Percentiles rank a stretch among this genome's conserved stretches.
These are phyloP conservation scores for Rhizopogon vinicolor DNA, from an alignment of 768 basidiomycete genomes.

Conservation along the genomic window DNA sequence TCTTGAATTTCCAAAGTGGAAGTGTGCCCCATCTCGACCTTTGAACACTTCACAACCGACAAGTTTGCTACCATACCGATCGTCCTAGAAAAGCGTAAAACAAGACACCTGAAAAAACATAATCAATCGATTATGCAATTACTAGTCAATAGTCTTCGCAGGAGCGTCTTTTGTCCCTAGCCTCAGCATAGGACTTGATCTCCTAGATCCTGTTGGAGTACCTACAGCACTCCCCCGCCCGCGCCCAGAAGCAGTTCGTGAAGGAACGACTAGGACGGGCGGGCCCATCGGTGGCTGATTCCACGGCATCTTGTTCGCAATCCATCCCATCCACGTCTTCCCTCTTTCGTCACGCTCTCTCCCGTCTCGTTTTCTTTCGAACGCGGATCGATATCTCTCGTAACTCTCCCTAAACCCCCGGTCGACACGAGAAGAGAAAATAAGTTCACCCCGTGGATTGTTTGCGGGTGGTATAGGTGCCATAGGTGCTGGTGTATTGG, in stretches of 20 bases:
- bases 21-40: no score
- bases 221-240: conserved; percentile 18
- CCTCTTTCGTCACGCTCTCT: conserved; percentile 38
- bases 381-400: conserved; percentile 84
- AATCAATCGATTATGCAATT: no score
- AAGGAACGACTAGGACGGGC: conserved; percentile 11
- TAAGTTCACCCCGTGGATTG: conserved; percentile 94
- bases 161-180: conserved; percentile 21
- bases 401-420: conserved; percentile 83
- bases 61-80: no score
- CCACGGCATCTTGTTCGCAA: conserved; percentile 25
- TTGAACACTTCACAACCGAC: no score
- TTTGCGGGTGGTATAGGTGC: conserved; percentile 80
- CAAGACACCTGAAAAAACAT: background rate
- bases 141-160: conserved; percentile 11
- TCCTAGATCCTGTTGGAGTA: conserved; percentile 27
- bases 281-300: conserved; percentile 7
- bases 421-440: conserved; percentile 89
- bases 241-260: conserved; percentile 20
- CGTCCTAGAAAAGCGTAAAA: no score
- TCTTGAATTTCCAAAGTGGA: no score
- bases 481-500: conserved; percentile 40
- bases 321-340: conserved; percentile 27
- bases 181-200: conserved; percentile 29
- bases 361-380: conserved; percentile 75